Evolutionary conservation across 768 basidiomycete species (phyloP).

Genomic region (Phanerochaete carnosa): DNA sequence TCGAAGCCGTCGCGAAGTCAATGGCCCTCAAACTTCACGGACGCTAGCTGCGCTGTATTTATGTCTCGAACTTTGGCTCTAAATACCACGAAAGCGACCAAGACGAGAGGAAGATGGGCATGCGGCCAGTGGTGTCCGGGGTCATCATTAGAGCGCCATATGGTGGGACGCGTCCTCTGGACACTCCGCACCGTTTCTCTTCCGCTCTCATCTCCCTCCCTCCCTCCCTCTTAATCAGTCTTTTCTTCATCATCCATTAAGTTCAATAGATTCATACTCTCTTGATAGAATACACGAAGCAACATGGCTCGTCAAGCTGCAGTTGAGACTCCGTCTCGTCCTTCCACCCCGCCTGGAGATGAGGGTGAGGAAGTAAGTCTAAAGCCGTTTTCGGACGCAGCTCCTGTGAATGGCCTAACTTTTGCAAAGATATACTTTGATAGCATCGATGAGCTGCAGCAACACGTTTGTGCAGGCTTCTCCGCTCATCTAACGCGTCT

Average conservation of each 20-base stretch:
- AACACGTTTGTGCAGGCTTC: conserved; percentile 48
- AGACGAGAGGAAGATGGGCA: too few relatives aligned
- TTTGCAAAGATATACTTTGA: conserved; percentile 52
- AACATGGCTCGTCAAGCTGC: conserved; percentile 42
- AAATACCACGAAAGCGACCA: too few relatives aligned
- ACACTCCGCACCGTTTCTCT: not conserved
- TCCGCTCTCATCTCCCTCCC: not conserved
- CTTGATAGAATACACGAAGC: not conserved
- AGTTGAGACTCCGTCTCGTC: conserved; percentile 45
- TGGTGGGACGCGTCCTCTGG: not conserved
- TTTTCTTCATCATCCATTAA: not conserved
- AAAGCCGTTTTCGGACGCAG: conserved; percentile 1
- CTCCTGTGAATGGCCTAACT: not conserved
- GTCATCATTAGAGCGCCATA: not conserved
- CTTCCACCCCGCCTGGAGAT: conserved; percentile 38
- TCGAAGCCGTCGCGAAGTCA: too few relatives aligned
- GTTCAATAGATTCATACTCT: not conserved
- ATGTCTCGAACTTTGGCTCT: too few relatives aligned
- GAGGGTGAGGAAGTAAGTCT: conserved; percentile 41
- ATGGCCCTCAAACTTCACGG: too few relatives aligned
- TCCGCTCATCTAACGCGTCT: not conserved
- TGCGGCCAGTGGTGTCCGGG: not conserved
- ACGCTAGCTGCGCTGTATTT: too few relatives aligned
- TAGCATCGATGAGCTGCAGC: conserved; percentile 80
- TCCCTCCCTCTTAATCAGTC: too few relatives aligned